A percentile compares a stretch with the other conserved stretches of the same genome.
Evolutionary conservation across 768 basidiomycete species (phyloP).

Genomic region (Agrocybe pediades): DNA sequence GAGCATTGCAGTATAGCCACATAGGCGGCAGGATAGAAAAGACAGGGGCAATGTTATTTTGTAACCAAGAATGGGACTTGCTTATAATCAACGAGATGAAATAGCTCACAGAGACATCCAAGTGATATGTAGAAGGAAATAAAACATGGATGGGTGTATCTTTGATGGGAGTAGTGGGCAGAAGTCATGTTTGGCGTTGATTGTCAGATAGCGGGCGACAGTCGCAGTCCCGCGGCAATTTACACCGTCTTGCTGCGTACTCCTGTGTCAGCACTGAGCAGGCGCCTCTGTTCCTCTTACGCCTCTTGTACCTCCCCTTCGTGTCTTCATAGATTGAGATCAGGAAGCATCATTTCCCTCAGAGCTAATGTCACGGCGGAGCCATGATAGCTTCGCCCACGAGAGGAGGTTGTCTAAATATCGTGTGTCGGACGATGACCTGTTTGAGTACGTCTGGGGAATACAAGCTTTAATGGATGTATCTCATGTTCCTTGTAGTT

Average conservation of each 20-base stretch:
- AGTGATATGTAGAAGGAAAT: too few relatives aligned
- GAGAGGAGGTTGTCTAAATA: constrained; percentile 75
- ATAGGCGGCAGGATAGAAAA: too few relatives aligned
- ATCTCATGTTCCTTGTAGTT: constrained; percentile 42
- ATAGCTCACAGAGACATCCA: too few relatives aligned
- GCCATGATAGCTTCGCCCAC: constrained; percentile 70
- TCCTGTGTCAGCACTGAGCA: neutral
- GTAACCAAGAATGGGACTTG: too few relatives aligned
- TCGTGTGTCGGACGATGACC: constrained; percentile 81
- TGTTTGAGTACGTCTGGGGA: constrained; percentile 65
- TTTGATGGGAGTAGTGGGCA: constrained; percentile 1
- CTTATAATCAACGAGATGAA: too few relatives aligned
- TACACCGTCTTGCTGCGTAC: constrained; percentile 5
- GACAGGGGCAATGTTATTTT: too few relatives aligned
- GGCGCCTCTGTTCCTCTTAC: neutral
- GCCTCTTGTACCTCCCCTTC: neutral
- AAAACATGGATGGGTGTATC: too few relatives aligned
- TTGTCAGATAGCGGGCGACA: constrained; percentile 14
- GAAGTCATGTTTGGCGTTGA: constrained; percentile 18
- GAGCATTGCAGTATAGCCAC: too few relatives aligned
- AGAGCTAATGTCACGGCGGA: constrained; percentile 67
- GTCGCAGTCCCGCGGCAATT: too few relatives aligned
- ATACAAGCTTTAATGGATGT: constrained; percentile 1
- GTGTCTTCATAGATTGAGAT: neutral
- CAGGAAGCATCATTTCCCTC: neutral